These are phyloP conservation scores for Neurospora crassa DNA, from an alignment of 2,329 filamentous ascomycete species.

Conservation along the genomic window DNA sequence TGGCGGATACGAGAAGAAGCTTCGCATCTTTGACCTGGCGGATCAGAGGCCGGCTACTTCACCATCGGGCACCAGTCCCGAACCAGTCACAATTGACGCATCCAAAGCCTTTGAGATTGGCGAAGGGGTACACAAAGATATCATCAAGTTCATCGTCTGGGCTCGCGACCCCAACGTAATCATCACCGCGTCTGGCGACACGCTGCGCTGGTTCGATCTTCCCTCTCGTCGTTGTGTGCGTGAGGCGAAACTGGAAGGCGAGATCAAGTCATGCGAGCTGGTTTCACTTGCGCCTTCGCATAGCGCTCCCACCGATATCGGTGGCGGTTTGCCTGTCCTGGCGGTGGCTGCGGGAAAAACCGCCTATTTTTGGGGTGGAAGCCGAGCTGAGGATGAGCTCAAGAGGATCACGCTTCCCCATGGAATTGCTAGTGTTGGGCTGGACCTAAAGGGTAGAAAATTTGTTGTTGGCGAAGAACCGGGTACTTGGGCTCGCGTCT, in stretches of 20 bases:
- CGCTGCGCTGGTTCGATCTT: constrained; percentile 89
- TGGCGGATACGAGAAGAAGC: constrained; percentile 91
- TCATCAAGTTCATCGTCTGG: constrained; percentile 97
- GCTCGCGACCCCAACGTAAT: constrained; percentile 78
- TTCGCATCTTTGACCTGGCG: constrained; percentile 83
- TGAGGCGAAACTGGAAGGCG: constrained; percentile 68
- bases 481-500: constrained; percentile 95
- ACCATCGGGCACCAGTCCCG: constrained; percentile 24
- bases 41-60: constrained; percentile 36
- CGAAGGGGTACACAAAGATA: constrained; percentile 68
- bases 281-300: constrained; percentile 54
- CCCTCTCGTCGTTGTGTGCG: constrained; percentile 65
- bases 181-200: constrained; percentile 86
- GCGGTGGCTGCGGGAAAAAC: constrained; percentile 91
- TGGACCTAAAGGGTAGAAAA: constrained; percentile 72
- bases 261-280: constrained; percentile 88
- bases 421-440: constrained; percentile 80
- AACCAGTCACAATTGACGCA: constrained; percentile 41
- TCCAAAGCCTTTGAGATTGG: constrained; percentile 78
- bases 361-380: constrained; percentile 83
- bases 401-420: constrained; percentile 75
- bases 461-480: constrained; percentile 85
- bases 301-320: constrained; percentile 51
- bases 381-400: constrained; percentile 57
- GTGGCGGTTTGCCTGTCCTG: constrained; percentile 61